Evolutionary conservation across 75 land plant species (phyloP), one percentile per base, ranked within the genome.

Genomic region (Picea glauca): DNA sequence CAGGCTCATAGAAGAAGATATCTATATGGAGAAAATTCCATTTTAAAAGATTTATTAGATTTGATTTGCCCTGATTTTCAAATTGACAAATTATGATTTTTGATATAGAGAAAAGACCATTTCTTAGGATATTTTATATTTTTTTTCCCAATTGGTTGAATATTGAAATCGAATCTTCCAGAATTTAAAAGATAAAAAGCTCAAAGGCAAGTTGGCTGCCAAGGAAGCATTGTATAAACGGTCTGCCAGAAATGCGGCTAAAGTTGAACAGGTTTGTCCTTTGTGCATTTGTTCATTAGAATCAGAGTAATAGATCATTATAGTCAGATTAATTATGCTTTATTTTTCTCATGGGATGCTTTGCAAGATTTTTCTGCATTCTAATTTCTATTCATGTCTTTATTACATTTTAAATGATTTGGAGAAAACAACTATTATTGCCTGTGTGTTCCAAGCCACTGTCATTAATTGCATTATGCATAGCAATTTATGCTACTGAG

Each of bases 201-300:
- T 96, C 58, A 96, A 84, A 77, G 88, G 90, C 26, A 85, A 91
- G 63, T 88, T 96, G 75, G 78, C 81, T 21, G n/a, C 78, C 31
- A 90, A 83, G 75, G 98, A 93, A 88, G 79, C 86, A 13, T 76
- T 91, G 31, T 93, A 88, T 88, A 87, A 81, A 30, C 84, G 82
- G 78, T 92, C 99, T 54, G 97, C 98, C 17, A 83, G 79, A 76
- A 85, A 90, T 75, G 98, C 98, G 77, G 92, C 96, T 9, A 90
- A 90, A 81, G 85, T 83, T 80, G 96, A 96, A 74, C 87, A 93
- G 94, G 98, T 23, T 18, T 50, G 33, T 46, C 66, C 58, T 60
- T 60, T 60, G n/a, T 17, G n/a, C n/a, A n/a, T 60, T 60, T 60
- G 5, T 18, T 60, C n/a, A n/a, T 13, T 60, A 18, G n/a, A 60